Conservation (phyloP, 2,329 filamentous ascomycete species). For the Hypoxylon sp. region DNA sequence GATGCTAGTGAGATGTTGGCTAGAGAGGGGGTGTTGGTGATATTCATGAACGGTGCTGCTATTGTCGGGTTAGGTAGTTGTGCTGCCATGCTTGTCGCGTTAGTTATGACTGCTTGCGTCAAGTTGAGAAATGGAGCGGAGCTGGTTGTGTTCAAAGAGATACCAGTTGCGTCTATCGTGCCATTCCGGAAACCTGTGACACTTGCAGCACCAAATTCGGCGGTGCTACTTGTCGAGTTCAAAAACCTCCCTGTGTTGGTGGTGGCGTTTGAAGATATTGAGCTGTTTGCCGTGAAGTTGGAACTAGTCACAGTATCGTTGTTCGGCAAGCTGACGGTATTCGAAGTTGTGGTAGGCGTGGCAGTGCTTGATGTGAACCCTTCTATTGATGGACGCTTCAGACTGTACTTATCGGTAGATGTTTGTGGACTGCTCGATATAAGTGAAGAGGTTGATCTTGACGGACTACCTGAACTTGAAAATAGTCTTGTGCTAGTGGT, state of each 20-base stretch:
- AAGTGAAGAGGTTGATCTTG: not conserved
- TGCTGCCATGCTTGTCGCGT: constrained; percentile 10
- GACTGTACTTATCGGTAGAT: constrained; percentile 21
- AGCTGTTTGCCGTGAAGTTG: constrained; percentile 6
- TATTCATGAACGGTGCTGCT: constrained; percentile 22
- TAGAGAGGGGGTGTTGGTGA: constrained; percentile 9
- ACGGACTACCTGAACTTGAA: not conserved
- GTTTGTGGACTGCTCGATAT: not conserved
- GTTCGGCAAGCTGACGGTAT: too few species aligned
- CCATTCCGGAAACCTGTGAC: constrained; percentile 2
- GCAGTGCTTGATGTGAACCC: constrained; percentile 2
- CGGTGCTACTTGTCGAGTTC: constrained; percentile 14
- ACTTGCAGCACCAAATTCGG: constrained; percentile 1
- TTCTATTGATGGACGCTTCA: constrained; percentile 19
- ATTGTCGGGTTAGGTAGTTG: constrained; percentile 14
- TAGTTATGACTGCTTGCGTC: constrained; percentile 1
- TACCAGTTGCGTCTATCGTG: not conserved
- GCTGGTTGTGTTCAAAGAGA: constrained; percentile 15
- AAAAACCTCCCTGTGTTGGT: constrained; percentile 8
- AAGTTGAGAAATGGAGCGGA: constrained; percentile 25
- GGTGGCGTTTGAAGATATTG: constrained; percentile 11
- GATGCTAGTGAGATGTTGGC: constrained; percentile 4
- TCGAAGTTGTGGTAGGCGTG: not conserved
- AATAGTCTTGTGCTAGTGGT: constrained; percentile 8
- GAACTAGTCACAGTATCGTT: too few species aligned